Percentiles rank a stretch among this genome's conserved stretches.
phyloP scores from a whole-genome alignment of 1,284 basidiomycete species.

The Apiotrichum akiyoshidainum region DNA sequence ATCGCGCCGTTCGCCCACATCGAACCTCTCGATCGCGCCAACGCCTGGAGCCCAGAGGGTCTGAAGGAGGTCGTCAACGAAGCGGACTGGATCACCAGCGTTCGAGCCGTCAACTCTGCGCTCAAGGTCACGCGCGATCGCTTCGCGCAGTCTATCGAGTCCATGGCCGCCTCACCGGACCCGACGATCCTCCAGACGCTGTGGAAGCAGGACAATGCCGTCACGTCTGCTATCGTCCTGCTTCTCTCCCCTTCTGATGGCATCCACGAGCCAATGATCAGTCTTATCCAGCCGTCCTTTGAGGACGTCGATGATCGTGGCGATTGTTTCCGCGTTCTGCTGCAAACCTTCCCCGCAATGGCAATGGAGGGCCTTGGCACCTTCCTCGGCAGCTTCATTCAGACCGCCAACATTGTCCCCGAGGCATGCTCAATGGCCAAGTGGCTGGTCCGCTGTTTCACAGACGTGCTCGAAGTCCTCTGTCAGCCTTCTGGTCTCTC shows the following conservation, averaged over 20 bases:
- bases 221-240: conserved; percentile 61
- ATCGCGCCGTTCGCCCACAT: conserved; percentile 64
- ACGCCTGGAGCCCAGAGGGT: conserved; percentile 44
- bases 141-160: conserved; percentile 62
- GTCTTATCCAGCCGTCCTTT: conserved; percentile 72
- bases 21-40: conserved; percentile 56
- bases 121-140: conserved; percentile 60
- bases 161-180: conserved; percentile 58
- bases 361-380: conserved; percentile 66
- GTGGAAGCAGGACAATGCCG: conserved; percentile 54
- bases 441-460: conserved; percentile 82
- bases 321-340: conserved; percentile 76
- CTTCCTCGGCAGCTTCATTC: conserved; percentile 65
- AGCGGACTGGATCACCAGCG: conserved; percentile 41
- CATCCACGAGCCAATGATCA: conserved; percentile 69
- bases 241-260: conserved; percentile 75
- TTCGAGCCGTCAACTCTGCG: conserved; percentile 58
- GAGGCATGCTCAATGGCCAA: conserved; percentile 83
- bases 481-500: conserved; percentile 61
- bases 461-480: conserved; percentile 82
- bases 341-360: conserved; percentile 62
- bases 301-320: conserved; percentile 80
- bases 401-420: conserved; percentile 62
- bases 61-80: conserved; percentile 37
- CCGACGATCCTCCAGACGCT: conserved; percentile 57